Conservation (phyloP, 139 green algal species). For the Chlorella vulgaris region DNA sequence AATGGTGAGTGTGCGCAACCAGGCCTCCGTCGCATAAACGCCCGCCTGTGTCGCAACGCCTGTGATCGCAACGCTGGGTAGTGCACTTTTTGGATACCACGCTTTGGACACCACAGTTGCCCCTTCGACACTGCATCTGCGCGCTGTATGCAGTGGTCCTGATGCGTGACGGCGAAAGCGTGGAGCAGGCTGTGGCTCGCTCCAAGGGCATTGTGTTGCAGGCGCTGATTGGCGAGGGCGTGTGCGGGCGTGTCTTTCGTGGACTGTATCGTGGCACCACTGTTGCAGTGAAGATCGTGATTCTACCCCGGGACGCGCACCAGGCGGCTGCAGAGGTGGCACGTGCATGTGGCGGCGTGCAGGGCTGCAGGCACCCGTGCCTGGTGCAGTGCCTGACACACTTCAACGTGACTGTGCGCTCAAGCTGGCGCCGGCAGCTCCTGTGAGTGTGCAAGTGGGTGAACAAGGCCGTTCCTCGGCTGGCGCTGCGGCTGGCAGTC, state of each 20-base stretch:
- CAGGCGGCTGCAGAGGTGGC: neutral
- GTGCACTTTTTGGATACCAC: no score
- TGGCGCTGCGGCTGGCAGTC: no score
- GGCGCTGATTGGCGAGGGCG: slow-evolving; percentile 13
- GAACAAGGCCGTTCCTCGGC: no score
- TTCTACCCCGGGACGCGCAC: neutral
- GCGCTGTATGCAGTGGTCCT: no score
- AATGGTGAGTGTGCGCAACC: neutral
- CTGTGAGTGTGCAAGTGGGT: no score
- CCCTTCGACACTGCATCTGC: no score
- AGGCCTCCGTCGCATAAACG: neutral
- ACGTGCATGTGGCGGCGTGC: neutral
- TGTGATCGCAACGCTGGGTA: no score
- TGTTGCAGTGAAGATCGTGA: slow-evolving; percentile 11
- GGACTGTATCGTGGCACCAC: neutral
- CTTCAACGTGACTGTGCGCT: slow-evolving; percentile 14
- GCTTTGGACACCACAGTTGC: no score
- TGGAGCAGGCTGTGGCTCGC: neutral
- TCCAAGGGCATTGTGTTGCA: slow-evolving; percentile 22
- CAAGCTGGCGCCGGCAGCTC: neutral
- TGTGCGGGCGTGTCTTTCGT: slow-evolving; percentile 8
- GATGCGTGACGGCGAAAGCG: no score
- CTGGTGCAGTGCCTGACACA: neutral
- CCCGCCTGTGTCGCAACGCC: neutral
- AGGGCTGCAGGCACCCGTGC: neutral